phyloP scores from a whole-genome alignment of 192 early-diverging fungal genomes.

The Allomyces arbusculus region DNA sequence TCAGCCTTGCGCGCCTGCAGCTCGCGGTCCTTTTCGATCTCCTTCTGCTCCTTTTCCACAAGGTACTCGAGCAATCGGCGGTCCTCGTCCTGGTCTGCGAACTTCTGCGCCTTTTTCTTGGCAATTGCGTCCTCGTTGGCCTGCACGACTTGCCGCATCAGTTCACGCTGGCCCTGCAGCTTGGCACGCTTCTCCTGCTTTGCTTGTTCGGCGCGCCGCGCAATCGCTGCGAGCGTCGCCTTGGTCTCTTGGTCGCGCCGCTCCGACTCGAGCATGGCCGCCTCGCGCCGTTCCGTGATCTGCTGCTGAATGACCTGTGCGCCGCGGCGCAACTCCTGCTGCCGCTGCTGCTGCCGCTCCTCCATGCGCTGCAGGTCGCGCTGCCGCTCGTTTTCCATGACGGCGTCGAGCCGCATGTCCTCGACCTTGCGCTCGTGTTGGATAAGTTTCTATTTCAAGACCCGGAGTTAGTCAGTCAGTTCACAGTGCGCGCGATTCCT shows the following conservation, averaged over 20 bases:
- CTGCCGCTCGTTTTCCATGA: constrained; percentile 32
- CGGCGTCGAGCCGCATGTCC: constrained; percentile 27
- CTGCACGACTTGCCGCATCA: constrained; percentile 25
- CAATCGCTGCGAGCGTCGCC: constrained; percentile 23
- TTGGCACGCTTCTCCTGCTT: constrained; percentile 23
- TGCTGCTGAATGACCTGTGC: constrained; percentile 30
- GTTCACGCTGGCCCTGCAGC: constrained; percentile 14
- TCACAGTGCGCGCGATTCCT: no score
- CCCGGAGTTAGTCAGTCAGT: no score
- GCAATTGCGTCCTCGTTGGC: constrained; percentile 30
- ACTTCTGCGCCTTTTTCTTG: constrained; percentile 16
- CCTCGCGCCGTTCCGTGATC: constrained; percentile 32
- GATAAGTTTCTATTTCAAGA: constrained; percentile 20
- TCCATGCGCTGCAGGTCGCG: constrained; percentile 27
- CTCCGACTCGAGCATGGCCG: constrained; percentile 28
- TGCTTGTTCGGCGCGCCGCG: constrained; percentile 21
- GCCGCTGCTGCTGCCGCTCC: constrained; percentile 19
- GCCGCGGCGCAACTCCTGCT: constrained; percentile 24
- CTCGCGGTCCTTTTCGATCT: constrained; percentile 26
- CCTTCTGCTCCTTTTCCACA: constrained; percentile 31
- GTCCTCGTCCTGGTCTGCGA: constrained; percentile 31
- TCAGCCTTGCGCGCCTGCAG: constrained; percentile 24
- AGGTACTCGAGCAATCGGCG: constrained; percentile 30
- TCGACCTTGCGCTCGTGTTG: constrained; percentile 22
- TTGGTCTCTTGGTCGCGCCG: constrained; percentile 36